Evolutionary conservation across 495 filamentous ascomycete genomes (phyloP).

Genomic region (Aspergillus panamensis): DNA sequence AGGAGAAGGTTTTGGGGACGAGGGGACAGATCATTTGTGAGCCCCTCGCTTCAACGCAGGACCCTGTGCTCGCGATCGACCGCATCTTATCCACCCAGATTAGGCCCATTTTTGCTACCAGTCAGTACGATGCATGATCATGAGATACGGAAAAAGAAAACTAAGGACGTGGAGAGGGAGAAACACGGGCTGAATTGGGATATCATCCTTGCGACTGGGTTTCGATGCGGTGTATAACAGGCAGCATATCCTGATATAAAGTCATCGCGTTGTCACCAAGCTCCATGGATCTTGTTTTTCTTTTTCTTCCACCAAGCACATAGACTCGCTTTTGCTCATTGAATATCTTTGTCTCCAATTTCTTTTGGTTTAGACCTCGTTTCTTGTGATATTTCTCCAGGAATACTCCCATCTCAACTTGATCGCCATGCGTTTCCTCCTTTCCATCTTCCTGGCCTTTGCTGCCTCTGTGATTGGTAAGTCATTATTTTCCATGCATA

Average conservation of each 20-base stretch:
- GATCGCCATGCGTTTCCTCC: constrained; percentile 25
- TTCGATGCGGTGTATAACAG: background rate
- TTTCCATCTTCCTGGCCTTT: constrained; percentile 23
- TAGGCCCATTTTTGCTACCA: constrained; percentile 14
- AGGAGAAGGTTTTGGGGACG: background rate
- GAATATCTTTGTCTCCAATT: constrained; percentile 2
- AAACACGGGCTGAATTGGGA: constrained; percentile 8
- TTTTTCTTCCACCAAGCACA: background rate
- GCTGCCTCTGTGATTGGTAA: constrained; percentile 24
- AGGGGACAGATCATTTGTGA: constrained; percentile 21
- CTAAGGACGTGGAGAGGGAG: constrained; percentile 11
- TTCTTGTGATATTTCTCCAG: background rate
- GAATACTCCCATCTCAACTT: background rate
- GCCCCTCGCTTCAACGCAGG: constrained; percentile 24
- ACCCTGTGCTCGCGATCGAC: constrained; percentile 7
- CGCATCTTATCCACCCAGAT: background rate
- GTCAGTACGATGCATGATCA: constrained; percentile 10
- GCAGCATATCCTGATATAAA: constrained; percentile 2
- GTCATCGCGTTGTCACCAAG: background rate
- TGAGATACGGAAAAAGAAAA: constrained; percentile 9
- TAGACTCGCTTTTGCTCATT: background rate
- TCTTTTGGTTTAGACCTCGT: constrained; percentile 1
- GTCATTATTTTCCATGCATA: background rate
- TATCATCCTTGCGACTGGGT: background rate
- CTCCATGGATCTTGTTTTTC: background rate